Base-by-base conservation (phyloP, 2,329 filamentous ascomycete species). In the Penicillium sp. region DNA sequence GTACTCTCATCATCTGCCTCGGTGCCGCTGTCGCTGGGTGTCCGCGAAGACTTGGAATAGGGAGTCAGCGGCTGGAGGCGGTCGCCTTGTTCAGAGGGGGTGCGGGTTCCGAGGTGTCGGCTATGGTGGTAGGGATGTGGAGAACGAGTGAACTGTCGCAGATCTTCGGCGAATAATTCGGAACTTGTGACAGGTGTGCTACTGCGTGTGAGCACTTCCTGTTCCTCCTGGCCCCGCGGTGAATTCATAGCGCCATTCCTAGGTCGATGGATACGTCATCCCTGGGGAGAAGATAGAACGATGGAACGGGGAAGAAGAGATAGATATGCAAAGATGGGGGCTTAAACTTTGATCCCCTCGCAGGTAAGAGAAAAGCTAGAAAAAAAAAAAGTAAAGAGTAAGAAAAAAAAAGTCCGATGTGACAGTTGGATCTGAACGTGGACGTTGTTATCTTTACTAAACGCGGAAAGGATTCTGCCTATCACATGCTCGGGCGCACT, bases 1-100 rank as follows among this genome's bases (percentile, higher is more conserved):
- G 81, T 81, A 62, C 93, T 90, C 74, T 98, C 93, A 77, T 98
- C 93, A 68, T 97, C 93, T 39, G 93, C 93, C 72, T 98, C 93
- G 19, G 93, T 96, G 25, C 93, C 93, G 72, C 92, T 96, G 65
- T 96, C 93, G 73, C 91, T 96, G 11, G 85, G 85, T 2, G 86
- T 83, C 1, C 83, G 81, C 4, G 84, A 85, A 51, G 84, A 82
- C 62, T 80, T 81, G 57, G 77, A 73, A 61, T 63, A 66, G 46
- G 55, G 59, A 48, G 65, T 61, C 27, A 62, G 61, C 43, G 67
- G 64, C 53, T 61, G 57, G 59, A 67, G 58, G 59, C 65, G 69
- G 73, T 74, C 69, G 69, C 71, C 62, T 65, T 71, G 57, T 64
- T 71, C 61, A 56, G 62, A 72, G 60, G 66, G 73, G 47, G 68